These are phyloP conservation scores for Begonia masoniana DNA, from an alignment of 306 rosid genomes.

Conservation along the genomic window DNA sequence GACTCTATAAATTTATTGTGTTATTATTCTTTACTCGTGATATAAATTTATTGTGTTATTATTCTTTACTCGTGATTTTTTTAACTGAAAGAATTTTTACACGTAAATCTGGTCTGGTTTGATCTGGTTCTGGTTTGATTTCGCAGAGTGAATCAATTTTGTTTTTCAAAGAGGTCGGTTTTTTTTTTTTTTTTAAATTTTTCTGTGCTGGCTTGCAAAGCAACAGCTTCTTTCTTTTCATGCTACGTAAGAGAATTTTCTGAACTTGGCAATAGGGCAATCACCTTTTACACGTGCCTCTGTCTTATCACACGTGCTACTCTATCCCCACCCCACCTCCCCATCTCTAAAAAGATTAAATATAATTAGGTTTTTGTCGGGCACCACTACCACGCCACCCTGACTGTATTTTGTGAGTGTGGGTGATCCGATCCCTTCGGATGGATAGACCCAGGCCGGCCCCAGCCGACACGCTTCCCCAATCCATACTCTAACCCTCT, in stretches of 20 bases:
- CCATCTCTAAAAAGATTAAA: too few species aligned
- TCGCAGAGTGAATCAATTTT: too few species aligned
- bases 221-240: neutral
- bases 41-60: too few species aligned
- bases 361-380: neutral
- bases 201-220: neutral
- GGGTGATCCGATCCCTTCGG: neutral
- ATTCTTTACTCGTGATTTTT: too few species aligned
- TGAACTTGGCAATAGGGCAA: neutral
- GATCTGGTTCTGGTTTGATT: too few species aligned
- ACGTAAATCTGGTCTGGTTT: too few species aligned
- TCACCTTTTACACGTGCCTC: neutral
- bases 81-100: too few species aligned
- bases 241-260: neutral
- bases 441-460: neutral
- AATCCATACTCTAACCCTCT: neutral
- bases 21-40: too few species aligned
- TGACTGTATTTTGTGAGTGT: neutral
- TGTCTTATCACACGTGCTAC: neutral
- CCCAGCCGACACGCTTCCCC: conserved; percentile 1
- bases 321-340: neutral
- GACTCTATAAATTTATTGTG: too few species aligned
- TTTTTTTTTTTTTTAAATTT: too few species aligned
- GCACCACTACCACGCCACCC: neutral
- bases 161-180: too few species aligned